phyloP scores from a whole-genome alignment of 1,284 basidiomycete species.

The Coriolopsis trogii region DNA sequence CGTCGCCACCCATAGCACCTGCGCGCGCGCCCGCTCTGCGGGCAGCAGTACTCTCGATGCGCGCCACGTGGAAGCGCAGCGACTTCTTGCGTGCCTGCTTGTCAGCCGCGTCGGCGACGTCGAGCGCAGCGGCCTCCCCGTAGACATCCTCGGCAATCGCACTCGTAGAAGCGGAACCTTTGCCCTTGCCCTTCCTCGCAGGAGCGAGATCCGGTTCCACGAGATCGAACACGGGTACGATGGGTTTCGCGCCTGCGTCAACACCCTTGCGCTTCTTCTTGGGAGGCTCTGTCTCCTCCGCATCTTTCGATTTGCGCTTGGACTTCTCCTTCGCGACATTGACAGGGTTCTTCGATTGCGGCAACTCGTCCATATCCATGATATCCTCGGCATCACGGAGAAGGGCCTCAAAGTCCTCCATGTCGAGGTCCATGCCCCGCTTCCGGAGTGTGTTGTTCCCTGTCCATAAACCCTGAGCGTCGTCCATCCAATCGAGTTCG shows the following conservation, averaged over 20 bases:
- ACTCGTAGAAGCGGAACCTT: conserved; percentile 6
- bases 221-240: conserved; percentile 63
- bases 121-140: conserved; percentile 76
- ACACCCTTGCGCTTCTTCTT: conserved; percentile 36
- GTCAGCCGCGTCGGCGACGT: conserved; percentile 75
- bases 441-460: conserved; percentile 22
- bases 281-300: conserved; percentile 30
- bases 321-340: conserved; percentile 22
- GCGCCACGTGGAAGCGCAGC: conserved; percentile 86
- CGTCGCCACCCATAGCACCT: conserved; percentile 76
- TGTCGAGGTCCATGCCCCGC: conserved; percentile 39
- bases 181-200: conserved; percentile 1
- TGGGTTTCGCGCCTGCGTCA: conserved; percentile 24
- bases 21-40: conserved; percentile 69
- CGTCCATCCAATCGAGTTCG: conserved; percentile 19
- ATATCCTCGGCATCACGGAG: conserved; percentile 51
- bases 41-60: conserved; percentile 75
- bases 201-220: conserved; percentile 67
- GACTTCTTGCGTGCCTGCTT: conserved; percentile 80
- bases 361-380: conserved; percentile 27
- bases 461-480: conserved; percentile 26
- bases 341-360: background rate
- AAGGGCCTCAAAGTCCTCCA: conserved; percentile 57
- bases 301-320: conserved; percentile 30
- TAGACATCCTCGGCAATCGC: conserved; percentile 55